phyloP scores from a whole-genome alignment of 345 rosid species.

The Eucalyptus paniculata region DNA sequence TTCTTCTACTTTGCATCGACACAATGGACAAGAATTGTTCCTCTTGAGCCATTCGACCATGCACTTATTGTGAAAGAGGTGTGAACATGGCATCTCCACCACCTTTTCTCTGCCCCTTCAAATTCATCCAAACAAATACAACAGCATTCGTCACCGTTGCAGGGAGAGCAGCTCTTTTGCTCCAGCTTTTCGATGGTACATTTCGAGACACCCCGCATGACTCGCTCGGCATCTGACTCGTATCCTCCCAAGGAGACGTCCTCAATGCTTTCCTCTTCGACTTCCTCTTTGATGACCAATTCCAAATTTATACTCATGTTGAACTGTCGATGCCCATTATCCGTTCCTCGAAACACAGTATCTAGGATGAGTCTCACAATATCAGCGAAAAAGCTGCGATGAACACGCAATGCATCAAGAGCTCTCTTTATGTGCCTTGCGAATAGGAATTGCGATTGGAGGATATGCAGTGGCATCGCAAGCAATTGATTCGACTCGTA shows the following conservation, averaged over 20 bases:
- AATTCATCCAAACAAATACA: neutral
- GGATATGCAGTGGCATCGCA: neutral
- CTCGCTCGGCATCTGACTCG: neutral
- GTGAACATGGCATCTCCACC: neutral
- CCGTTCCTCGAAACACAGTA: neutral
- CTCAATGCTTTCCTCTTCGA: neutral
- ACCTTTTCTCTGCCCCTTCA: neutral
- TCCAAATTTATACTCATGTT: neutral
- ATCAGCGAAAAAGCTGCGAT: neutral
- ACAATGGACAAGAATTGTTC: neutral
- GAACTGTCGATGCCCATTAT: neutral
- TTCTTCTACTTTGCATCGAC: neutral
- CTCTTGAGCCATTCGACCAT: neutral
- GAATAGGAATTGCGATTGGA: neutral
- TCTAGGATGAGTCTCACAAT: neutral
- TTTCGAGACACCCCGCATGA: neutral
- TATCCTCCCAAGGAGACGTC: neutral
- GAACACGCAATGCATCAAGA: neutral
- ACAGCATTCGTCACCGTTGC: neutral
- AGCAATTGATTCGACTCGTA: neutral
- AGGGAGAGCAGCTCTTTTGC: neutral
- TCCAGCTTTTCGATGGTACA: neutral
- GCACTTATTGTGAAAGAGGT: neutral
- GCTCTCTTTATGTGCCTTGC: neutral
- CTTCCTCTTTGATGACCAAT: neutral